phyloP scores from a whole-genome alignment of 2,329 filamentous ascomycete species.

The Leptosphaerulina australis region DNA sequence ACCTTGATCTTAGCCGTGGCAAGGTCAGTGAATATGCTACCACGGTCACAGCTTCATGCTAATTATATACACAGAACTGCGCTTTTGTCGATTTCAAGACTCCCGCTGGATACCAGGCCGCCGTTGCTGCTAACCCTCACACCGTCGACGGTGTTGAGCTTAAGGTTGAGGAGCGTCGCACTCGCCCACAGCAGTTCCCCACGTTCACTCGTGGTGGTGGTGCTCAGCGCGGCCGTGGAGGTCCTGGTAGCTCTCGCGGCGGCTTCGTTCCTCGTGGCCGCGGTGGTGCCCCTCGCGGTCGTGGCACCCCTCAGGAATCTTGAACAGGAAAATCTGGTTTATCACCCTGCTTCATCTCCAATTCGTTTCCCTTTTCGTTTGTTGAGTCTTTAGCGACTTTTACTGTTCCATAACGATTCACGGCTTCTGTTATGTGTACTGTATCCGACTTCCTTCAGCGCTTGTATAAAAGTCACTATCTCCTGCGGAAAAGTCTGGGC shows the following conservation, averaged over 20 bases:
- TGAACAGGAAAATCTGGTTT: slow-evolving; percentile 25
- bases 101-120: slow-evolving; percentile 79
- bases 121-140: slow-evolving; percentile 83
- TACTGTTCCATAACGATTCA: slow-evolving; percentile 43
- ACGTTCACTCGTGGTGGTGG: slow-evolving; percentile 51
- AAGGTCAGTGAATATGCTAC: slow-evolving; percentile 68
- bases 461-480: slow-evolving; percentile 48
- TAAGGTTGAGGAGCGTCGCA: slow-evolving; percentile 85
- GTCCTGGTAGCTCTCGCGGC: slow-evolving; percentile 64
- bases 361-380: slow-evolving; percentile 16
- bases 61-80: slow-evolving; percentile 71
- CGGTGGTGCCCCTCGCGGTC: slow-evolving; percentile 65
- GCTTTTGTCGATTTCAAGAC: slow-evolving; percentile 95
- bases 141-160: slow-evolving; percentile 81
- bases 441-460: slow-evolving; percentile 43
- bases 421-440: slow-evolving; percentile 47
- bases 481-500: slow-evolving; percentile 46
- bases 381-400: slow-evolving; percentile 25
- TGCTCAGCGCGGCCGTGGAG: slow-evolving; percentile 65
- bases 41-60: slow-evolving; percentile 14
- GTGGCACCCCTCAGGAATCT: slow-evolving; percentile 44
- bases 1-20: slow-evolving; percentile 67
- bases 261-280: slow-evolving; percentile 73
- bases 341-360: slow-evolving; percentile 11
- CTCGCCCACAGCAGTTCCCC: slow-evolving; percentile 52